A percentile compares a stretch with the other conserved stretches of the same genome.
Conservation (phyloP, 495 filamentous ascomycete genomes). For the Cairneyella variabilis region DNA sequence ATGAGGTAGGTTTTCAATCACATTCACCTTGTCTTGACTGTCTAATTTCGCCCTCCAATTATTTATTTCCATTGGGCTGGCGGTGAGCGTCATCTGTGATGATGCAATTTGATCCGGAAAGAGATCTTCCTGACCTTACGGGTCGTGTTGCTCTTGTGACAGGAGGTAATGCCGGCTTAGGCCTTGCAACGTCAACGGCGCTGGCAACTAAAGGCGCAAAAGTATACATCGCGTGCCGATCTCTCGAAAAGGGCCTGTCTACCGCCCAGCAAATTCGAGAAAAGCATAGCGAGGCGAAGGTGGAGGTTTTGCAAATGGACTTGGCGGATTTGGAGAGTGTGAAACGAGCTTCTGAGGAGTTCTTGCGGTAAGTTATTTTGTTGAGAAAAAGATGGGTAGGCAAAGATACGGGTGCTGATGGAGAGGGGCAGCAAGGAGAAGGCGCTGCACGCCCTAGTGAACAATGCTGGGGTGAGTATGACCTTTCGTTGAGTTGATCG, state of each 20-base stretch:
- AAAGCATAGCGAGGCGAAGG: background rate
- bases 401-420: background rate
- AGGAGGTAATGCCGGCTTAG: conserved; percentile 39
- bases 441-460: background rate
- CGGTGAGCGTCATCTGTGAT: too few relatives aligned
- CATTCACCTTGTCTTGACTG: too few relatives aligned
- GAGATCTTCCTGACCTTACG: conserved; percentile 46
- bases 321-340: background rate
- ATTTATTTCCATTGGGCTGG: too few relatives aligned
- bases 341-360: background rate
- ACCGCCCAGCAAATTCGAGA: background rate
- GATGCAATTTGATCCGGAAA: too few relatives aligned
- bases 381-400: background rate
- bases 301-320: background rate
- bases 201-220: background rate
- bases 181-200: background rate
- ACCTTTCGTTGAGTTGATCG: too few relatives aligned
- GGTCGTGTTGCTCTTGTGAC: conserved; percentile 59
- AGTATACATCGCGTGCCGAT: background rate
- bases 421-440: background rate
- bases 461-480: conserved; percentile 1
- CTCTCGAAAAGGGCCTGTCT: background rate
- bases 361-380: background rate
- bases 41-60: too few relatives aligned
- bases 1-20: too few relatives aligned